Evolutionary conservation across 2,329 filamentous ascomycete genomes (phyloP).

Genomic region (Calonectria pauciramosa): DNA sequence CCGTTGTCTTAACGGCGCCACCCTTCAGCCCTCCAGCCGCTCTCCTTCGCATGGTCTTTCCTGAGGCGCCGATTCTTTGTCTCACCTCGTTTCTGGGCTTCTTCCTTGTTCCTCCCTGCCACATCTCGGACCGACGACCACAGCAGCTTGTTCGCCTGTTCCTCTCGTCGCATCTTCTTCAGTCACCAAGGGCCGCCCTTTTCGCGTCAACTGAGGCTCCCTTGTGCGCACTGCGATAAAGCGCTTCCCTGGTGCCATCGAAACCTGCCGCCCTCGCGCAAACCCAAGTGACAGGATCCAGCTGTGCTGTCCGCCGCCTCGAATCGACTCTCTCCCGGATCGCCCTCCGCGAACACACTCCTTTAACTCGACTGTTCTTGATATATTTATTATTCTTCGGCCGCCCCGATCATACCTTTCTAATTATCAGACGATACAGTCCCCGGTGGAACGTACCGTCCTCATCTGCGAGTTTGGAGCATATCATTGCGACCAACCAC

Average conservation of each 20-base stretch:
- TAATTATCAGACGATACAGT: constrained; percentile 39
- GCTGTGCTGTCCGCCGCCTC: constrained; percentile 47
- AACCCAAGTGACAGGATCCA: constrained; percentile 43
- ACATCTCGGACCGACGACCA: constrained; percentile 45
- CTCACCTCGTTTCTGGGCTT: constrained; percentile 46
- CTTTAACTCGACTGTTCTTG: constrained; percentile 32
- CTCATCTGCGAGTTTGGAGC: constrained; percentile 25
- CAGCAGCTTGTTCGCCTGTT: constrained; percentile 36
- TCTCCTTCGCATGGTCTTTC: constrained; percentile 42
- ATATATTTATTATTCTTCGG: constrained; percentile 31
- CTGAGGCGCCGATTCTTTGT: constrained; percentile 49
- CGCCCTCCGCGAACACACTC: constrained; percentile 39
- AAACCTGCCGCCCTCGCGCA: constrained; percentile 34
- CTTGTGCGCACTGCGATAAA: constrained; percentile 27
- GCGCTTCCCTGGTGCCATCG: constrained; percentile 27
- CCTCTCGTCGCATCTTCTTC: constrained; percentile 30
- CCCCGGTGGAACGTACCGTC: constrained; percentile 39
- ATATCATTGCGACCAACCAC: constrained; percentile 21
- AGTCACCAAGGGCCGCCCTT: constrained; percentile 20
- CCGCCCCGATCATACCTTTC: constrained; percentile 36
- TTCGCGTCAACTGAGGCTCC: constrained; percentile 24
- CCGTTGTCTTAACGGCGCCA: constrained; percentile 46
- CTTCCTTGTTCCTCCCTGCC: constrained; percentile 45
- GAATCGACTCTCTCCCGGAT: constrained; percentile 40
- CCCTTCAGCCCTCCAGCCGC: constrained; percentile 41